phyloP scores from a whole-genome alignment of 2,329 filamentous ascomycete genomes.

The Aspergillus viridinutans region DNA sequence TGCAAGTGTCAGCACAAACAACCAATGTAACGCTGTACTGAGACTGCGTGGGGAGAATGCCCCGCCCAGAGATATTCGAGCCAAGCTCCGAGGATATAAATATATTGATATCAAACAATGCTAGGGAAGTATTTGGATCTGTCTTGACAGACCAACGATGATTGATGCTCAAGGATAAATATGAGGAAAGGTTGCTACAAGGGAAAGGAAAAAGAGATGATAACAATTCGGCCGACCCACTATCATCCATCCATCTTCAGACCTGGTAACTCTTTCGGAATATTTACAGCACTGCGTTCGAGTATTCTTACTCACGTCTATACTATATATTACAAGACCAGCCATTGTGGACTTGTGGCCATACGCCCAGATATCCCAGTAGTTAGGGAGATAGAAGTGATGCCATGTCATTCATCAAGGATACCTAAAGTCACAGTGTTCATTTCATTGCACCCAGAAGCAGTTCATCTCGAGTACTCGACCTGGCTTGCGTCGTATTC shows the following conservation, averaged over 20 bases:
- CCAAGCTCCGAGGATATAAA: background rate
- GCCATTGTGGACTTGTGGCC: background rate
- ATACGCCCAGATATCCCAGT: background rate
- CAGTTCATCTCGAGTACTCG: too few species aligned
- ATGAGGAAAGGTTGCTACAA: background rate
- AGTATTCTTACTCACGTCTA: background rate
- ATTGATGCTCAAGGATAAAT: background rate
- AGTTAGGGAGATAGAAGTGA: background rate
- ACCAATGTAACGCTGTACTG: background rate
- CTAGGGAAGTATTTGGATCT: background rate
- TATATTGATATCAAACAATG: background rate
- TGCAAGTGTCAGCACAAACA: background rate
- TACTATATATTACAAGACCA: background rate
- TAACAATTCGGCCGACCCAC: background rate
- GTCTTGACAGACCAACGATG: background rate
- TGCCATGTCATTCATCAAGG: background rate
- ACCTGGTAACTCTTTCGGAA: background rate
- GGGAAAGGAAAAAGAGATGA: background rate
- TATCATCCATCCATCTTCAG: background rate
- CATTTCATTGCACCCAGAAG: too few species aligned
- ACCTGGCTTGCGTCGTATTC: too few species aligned
- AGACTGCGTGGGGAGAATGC: background rate
- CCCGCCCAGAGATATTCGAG: background rate
- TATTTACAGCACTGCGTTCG: background rate
- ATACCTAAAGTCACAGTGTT: background rate